phyloP scores from a whole-genome alignment of 768 basidiomycete genomes.

The Sutorius australiensis region DNA sequence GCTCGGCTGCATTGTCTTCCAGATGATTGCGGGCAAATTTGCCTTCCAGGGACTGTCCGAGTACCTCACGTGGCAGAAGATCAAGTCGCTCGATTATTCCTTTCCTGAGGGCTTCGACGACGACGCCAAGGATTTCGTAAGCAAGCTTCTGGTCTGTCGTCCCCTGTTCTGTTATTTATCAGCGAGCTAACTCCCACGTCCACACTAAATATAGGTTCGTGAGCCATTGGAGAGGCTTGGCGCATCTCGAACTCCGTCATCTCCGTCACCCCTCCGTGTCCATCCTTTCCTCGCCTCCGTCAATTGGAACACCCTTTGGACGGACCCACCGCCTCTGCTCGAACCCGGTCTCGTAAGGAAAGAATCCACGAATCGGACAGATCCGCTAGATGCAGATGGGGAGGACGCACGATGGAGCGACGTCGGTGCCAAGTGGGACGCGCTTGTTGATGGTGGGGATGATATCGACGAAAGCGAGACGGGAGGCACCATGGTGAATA shows the following conservation, averaged over 20 bases:
- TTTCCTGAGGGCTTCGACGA: conserved; percentile 85
- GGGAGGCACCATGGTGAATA: conserved; percentile 4
- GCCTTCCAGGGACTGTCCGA: conserved; percentile 91
- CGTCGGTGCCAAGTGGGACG: conserved; percentile 53
- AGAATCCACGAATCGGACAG: conserved; percentile 25
- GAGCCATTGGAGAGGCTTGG: conserved; percentile 62
- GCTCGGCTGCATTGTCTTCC: conserved; percentile 89
- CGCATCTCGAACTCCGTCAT: conserved; percentile 37
- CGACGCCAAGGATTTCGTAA: conserved; percentile 76
- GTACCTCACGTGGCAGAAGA: conserved; percentile 93
- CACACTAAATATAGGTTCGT: conserved; percentile 42
- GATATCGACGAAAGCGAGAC: conserved; percentile 22
- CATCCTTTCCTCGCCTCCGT: conserved; percentile 62
- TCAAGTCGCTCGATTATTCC: conserved; percentile 81
- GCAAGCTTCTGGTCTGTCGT: conserved; percentile 60
- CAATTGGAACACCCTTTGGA: conserved; percentile 66
- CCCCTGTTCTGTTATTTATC: neutral
- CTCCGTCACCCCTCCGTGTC: conserved; percentile 46
- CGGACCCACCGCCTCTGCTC: conserved; percentile 51
- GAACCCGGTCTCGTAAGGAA: conserved; percentile 57
- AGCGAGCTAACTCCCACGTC: neutral
- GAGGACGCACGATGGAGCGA: conserved; percentile 46
- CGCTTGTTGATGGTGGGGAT: conserved; percentile 33
- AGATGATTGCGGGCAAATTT: conserved; percentile 87
- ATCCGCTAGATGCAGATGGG: conserved; percentile 20